phyloP scores from a whole-genome alignment of 768 basidiomycete species.

The Multifurca ochricompacta region DNA sequence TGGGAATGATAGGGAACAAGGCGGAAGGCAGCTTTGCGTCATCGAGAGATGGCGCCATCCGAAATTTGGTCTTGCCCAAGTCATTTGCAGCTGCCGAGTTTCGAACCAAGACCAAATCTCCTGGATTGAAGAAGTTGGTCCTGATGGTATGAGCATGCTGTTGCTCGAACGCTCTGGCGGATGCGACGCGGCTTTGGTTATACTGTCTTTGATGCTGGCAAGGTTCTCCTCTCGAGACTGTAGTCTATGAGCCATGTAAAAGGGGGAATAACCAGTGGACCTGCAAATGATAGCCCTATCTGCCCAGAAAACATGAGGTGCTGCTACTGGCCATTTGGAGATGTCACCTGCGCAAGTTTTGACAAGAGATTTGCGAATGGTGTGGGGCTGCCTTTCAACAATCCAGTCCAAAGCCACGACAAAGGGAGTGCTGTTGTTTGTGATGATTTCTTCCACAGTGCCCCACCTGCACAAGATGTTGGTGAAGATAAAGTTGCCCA shows the following conservation, averaged over 20 bases:
- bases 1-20: conserved; percentile 21
- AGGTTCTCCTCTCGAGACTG: conserved; percentile 13
- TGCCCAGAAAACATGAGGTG: conserved; percentile 30
- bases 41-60: conserved; percentile 20
- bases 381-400: conserved; percentile 27
- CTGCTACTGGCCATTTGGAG: conserved; percentile 28
- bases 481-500: conserved; percentile 31
- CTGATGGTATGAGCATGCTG: conserved; percentile 13
- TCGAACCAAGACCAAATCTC: conserved; percentile 23
- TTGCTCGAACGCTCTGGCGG: not conserved
- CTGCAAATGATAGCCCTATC: conserved; percentile 28
- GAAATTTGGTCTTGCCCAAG: conserved; percentile 22
- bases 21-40: conserved; percentile 17
- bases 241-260: conserved; percentile 18
- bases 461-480: conserved; percentile 33
- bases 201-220: not conserved
- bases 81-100: conserved; percentile 24
- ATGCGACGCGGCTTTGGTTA: not conserved
- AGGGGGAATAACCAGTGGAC: conserved; percentile 30
- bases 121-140: conserved; percentile 23
- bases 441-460: too few species aligned
- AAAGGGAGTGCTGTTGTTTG: too few species aligned
- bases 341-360: conserved; percentile 30
- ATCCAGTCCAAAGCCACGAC: too few species aligned
- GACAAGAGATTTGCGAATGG: too few species aligned